Evolutionary conservation across 2,329 filamentous ascomycete genomes (phyloP), one percentile per base, ranked within the genome.

Genomic region (Plectosphaerella plurivora): DNA sequence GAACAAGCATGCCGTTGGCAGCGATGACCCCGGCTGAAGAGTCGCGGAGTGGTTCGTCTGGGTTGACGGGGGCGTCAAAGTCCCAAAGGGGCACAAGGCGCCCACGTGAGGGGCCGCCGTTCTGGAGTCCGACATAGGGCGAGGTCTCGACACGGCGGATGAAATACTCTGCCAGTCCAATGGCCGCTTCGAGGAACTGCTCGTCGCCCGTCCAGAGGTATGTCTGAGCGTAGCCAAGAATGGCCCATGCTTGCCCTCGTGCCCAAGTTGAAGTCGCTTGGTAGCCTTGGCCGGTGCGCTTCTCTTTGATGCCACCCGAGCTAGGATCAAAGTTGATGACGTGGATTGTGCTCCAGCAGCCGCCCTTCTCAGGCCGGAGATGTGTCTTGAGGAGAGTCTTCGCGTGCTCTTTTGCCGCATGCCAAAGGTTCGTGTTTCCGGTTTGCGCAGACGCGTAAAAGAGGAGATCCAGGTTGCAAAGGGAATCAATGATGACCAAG

Each of bases 231-330:
- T 77, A 80, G 0, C 77, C 77, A 15, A 78, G 63, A 15, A 79
- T 73, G 1, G 68, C 71, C 77, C 78, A 81, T 0, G 75, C 76
- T 51, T 81, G 77, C 2, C 77, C 77, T 12, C 77, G 69, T 5
- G 72, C 68, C 78, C 77, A 81, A 0, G 74, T 78, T 0, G 75
- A 79, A 16, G 65, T 60, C 35, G 73, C 71, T 0, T 62, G 56
- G 55, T 73, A 75, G 0, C 78, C 77, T 53, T 81, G 78, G 0
- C 73, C 76, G 0, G 78, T 81, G 50, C 73, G 68, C 28, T 68
- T 68, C 18, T 70, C 65, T 55, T 75, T 76, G 7, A 78, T 58
- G 0, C 54, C 57, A 0, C 77, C 76, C 0, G 66, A 73, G 0
- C 52, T 54, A 0, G 76, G 72, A 14, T 75, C 63, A 35, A 81